Percentiles rank a stretch among this genome's conserved stretches.
Evolutionary conservation across 176 grass and related monocot genomes (phyloP).

Genomic region (Oryza rufipogon): DNA sequence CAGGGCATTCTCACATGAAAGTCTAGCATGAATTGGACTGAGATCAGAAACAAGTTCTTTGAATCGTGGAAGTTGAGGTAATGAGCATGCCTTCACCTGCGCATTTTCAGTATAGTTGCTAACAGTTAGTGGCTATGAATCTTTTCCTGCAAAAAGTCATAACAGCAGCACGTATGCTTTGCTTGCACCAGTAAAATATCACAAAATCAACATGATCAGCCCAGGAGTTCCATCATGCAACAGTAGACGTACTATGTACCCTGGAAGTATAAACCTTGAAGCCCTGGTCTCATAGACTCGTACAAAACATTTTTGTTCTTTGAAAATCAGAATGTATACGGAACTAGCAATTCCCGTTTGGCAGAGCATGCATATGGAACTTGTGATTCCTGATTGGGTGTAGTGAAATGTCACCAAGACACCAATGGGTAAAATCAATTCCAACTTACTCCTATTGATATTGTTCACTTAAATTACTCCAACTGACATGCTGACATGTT

Average conservation of each 20-base stretch:
- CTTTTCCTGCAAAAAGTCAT: neutral
- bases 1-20: slow-evolving; percentile 66
- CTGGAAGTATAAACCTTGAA: neutral
- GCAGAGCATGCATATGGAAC: neutral
- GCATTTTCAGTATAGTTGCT: slow-evolving; percentile 32
- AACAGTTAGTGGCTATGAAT: slow-evolving; percentile 24
- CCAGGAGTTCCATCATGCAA: slow-evolving; percentile 7
- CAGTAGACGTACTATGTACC: neutral
- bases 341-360: too few species aligned
- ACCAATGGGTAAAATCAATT: slow-evolving; percentile 1
- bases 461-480: slow-evolving; percentile 6
- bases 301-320: neutral
- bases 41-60: slow-evolving; percentile 86
- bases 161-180: neutral
- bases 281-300: neutral
- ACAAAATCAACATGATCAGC: slow-evolving; percentile 22
- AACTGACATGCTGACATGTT: too few species aligned
- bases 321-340: neutral
- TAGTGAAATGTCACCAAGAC: neutral
- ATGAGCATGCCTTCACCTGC: slow-evolving; percentile 79
- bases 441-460: slow-evolving; percentile 3
- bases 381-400: neutral
- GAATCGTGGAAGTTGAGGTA: slow-evolving; percentile 85
- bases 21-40: slow-evolving; percentile 83
- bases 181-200: neutral